Percentiles rank a stretch among this genome's conserved stretches.
Evolutionary conservation across 495 filamentous ascomycete genomes (phyloP).

Genomic region (Neurospora discreta): DNA sequence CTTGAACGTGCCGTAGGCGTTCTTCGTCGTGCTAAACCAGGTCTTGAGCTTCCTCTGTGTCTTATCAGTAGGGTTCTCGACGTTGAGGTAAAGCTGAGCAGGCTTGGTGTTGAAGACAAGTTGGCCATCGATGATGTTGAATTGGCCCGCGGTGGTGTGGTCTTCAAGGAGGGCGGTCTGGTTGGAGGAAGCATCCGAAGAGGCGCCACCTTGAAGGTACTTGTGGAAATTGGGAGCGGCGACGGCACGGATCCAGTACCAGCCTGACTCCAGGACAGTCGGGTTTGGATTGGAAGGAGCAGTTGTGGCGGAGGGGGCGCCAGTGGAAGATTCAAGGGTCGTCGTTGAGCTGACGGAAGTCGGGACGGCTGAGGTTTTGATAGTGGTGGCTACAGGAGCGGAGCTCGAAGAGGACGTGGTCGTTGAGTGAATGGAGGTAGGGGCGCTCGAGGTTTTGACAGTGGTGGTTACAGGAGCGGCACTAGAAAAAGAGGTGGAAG

Average conservation of each 20-base stretch:
- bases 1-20: conserved; percentile 37
- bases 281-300: conserved; percentile 23
- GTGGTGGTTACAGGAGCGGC: conserved; percentile 3
- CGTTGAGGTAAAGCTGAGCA: conserved; percentile 12
- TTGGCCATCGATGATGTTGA: conserved; percentile 36
- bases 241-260: conserved; percentile 43
- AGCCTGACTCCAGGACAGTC: conserved; percentile 31
- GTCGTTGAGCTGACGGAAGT: background rate
- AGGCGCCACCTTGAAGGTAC: conserved; percentile 35
- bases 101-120: conserved; percentile 27
- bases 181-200: conserved; percentile 15
- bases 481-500: conserved; percentile 5
- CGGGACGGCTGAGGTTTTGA: conserved; percentile 1
- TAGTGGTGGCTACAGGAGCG: conserved; percentile 1
- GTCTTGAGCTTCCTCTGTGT: conserved; percentile 23
- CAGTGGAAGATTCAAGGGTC: background rate
- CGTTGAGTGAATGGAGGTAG: background rate
- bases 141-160: conserved; percentile 36
- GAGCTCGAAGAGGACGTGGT: conserved; percentile 3
- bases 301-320: conserved; percentile 16
- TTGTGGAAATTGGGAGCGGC: conserved; percentile 39
- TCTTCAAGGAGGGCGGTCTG: conserved; percentile 25
- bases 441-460: background rate
- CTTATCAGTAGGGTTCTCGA: conserved; percentile 29
- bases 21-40: conserved; percentile 18